Conservation (phyloP, 2,329 filamentous ascomycete genomes). For the Phialophora tarda region DNA sequence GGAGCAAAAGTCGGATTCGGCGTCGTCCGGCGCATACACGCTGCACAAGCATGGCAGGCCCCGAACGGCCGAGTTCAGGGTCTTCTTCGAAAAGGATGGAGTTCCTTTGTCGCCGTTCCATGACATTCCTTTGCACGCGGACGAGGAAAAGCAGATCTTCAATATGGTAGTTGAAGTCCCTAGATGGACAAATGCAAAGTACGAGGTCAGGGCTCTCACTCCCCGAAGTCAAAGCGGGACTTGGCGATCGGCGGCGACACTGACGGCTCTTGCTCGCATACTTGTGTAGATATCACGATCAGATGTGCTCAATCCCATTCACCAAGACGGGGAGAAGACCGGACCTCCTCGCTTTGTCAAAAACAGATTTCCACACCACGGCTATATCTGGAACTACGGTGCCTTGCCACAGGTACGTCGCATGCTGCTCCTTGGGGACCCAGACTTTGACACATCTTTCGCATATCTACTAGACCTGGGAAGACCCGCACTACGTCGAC, state of each 20-base stretch:
- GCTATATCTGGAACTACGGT: slow-evolving; percentile 99
- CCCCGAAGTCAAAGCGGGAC: background rate
- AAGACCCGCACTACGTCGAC: background rate
- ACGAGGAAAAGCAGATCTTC: background rate
- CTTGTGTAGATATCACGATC: background rate
- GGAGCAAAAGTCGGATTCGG: too few species aligned
- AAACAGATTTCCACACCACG: slow-evolving; percentile 99
- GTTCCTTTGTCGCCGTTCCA: background rate
- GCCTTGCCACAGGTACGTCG: slow-evolving; percentile 88
- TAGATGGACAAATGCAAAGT: background rate
- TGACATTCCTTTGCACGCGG: background rate
- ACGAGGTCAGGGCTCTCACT: background rate
- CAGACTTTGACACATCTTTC: background rate
- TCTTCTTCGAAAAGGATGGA: background rate
- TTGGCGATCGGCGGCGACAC: too few species aligned
- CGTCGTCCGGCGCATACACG: too few species aligned
- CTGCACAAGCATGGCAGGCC: background rate
- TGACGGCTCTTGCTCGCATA: background rate
- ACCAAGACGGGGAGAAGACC: background rate
- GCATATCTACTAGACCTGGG: background rate
- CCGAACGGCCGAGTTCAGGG: background rate
- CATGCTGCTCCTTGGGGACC: too few species aligned
- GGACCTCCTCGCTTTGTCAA: slow-evolving; percentile 70
- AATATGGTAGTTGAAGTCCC: background rate
- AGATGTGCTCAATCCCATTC: background rate